Base-by-base conservation (phyloP, 306 rosid species). In the Biancaea sappan region DNA sequence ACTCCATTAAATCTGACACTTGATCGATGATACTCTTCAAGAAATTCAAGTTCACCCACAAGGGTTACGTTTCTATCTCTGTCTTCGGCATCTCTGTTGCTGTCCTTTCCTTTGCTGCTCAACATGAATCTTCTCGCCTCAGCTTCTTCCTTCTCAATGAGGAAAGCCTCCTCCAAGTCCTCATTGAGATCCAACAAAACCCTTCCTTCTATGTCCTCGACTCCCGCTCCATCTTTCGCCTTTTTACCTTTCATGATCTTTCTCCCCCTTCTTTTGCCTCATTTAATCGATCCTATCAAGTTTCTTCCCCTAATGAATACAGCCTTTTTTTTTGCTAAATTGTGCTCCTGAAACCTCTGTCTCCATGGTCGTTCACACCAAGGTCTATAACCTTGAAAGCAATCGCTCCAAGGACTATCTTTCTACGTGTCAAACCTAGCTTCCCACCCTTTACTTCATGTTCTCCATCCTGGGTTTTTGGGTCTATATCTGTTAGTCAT, bases 71-170 rank as follows among this genome's bases (percentile, higher is more conserved):
- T 21, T 13, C 66, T 41, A 81, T 92, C 62, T 31, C 89, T 34
- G 96, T 92, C 47, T 72, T 81, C 14, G 46, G 81, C 3, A 96
- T 92, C 35, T 41, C 82, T 15, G 93, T 90, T 0, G 22, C 78
- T 1, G 86, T 81, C 3, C 50, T 60, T 5, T 35, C 90, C n/a
- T 24, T 83, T 4, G 28, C 56, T 2, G 8, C 31, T 6, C 56
- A 64, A 14, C 67, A 69, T 0, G 89, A 90, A 1, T 48, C 93
- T 0, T 83, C 90, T 0, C 88, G 80, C 0, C 83, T 93, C 0
- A 96, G 98, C 0, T 93, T 93, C 90, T 93, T 90, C 89, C 90
- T 90, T 4, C 82, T 88, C 8, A 90, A 91, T 11, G 98, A 93
- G 22, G 97, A 93, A 41, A 56, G 88, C 24, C 96, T 93, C 31